Percentiles rank a stretch among this genome's conserved stretches.
These are phyloP conservation scores for Juglanconis sp. DNA, from an alignment of 2,329 filamentous ascomycete species.

Conservation along the genomic window DNA sequence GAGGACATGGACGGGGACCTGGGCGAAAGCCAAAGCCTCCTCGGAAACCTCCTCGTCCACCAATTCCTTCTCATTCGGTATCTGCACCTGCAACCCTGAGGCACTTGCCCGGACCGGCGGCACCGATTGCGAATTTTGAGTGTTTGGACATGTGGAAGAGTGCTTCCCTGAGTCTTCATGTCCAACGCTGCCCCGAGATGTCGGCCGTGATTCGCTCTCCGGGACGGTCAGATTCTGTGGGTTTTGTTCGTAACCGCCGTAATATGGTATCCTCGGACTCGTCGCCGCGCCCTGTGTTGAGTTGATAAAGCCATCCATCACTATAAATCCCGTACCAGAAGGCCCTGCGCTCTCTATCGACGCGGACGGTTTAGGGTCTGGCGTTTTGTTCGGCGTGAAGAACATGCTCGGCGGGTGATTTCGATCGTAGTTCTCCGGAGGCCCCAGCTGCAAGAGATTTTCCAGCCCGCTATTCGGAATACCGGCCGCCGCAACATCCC, in stretches of 20 bases:
- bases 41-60: constrained; percentile 14
- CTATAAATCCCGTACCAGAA: constrained; percentile 5
- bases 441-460: neutral
- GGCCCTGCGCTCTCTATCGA: neutral
- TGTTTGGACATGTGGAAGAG: neutral
- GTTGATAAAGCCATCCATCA: constrained; percentile 8
- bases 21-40: constrained; percentile 16
- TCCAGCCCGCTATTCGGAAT: neutral
- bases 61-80: constrained; percentile 3
- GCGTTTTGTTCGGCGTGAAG: neutral
- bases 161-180: neutral
- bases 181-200: neutral
- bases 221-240: too few species aligned
- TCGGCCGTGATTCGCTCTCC: neutral
- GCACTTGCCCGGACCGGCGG: neutral
- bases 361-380: neutral
- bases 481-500: neutral
- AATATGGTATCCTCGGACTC: neutral
- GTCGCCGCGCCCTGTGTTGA: constrained; percentile 2
- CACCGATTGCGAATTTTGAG: neutral
- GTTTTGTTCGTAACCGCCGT: neutral
- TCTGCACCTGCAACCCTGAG: neutral
- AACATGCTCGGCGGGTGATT: neutral
- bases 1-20: constrained; percentile 16
- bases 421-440: neutral